A percentile compares a stretch with the other conserved stretches of the same genome.
Evolutionary conservation across 176 grass and related monocot species (phyloP).

Genomic region (Zea mays): Zm-B73-REFERENCE-NAM-5.0 NC_050104.1:11660501-11661000

Average conservation of each 20-base stretch:
- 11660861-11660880: not conserved
- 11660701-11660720: constrained; percentile 23
- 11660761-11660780: constrained; percentile 4
- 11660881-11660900: constrained; percentile 29
- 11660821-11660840: constrained; percentile 26
- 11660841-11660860: not conserved
- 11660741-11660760: constrained; percentile 29
- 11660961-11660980: constrained; percentile 77
- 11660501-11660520: not conserved
- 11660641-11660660: not conserved
- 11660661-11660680: not conserved
- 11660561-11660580: not conserved
- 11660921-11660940: constrained; percentile 40
- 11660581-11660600: not conserved
- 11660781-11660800: constrained; percentile 45
- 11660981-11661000: constrained; percentile 74
- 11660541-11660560: not conserved
- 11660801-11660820: constrained; percentile 30
- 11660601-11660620: not conserved
- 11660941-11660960: constrained; percentile 37
- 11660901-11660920: constrained; percentile 51
- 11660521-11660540: not conserved
- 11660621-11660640: not conserved
- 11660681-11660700: not conserved
- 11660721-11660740: constrained; percentile 34